Base-by-base conservation (phyloP, 1,139 yeast genomes). In the Sugiyamaella japonica region DNA sequence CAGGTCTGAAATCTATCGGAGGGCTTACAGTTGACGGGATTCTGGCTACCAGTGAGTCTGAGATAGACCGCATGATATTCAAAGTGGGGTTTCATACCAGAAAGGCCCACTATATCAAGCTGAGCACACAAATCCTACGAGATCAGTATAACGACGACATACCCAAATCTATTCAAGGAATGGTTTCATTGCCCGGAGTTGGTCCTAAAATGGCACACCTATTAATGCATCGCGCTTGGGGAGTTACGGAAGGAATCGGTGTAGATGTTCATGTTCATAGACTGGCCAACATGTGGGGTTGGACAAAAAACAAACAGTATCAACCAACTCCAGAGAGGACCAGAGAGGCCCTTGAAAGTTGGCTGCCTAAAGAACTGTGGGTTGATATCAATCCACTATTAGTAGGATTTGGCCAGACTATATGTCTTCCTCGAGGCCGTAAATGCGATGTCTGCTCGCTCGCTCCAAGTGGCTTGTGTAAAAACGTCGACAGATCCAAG, bases 151-250 rank as follows among this genome's bases (percentile, higher is more conserved):
- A 74, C 16, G 84, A 84, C 7, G 97, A 90, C 64, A 78, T 91
- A 1, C 74, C 74, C 1, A 71, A 79, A 13, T 82, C 84, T 0
- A 78, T 89, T 10, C 83, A 79, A 8, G 91, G 85, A 1, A 76
- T 90, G 55, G 77, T 81, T 2, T 71, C 78, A 0, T 71, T 91
- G 37, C 97, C 97, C 0, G 99, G 99, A 0, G 96, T 91, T 1
- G 99, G 99, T 0, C 97, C 97, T 9, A 91, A 91, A 68, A 91
- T 91, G 98, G 96, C 96, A 0, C 86, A 81, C 67, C 71, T 91
- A 36, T 76, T 91, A 2, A 73, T 89, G 60, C 96, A 89, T 63
- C 79, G 83, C 42, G 97, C 95, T 0, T 90, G 97, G 96, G 74
- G 74, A 13, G 74, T 77, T 38, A 84, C 78, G 51, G 74, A 75